Conservation (phyloP, 164 flowering plant species). For the Saururus chinensis region DNA sequence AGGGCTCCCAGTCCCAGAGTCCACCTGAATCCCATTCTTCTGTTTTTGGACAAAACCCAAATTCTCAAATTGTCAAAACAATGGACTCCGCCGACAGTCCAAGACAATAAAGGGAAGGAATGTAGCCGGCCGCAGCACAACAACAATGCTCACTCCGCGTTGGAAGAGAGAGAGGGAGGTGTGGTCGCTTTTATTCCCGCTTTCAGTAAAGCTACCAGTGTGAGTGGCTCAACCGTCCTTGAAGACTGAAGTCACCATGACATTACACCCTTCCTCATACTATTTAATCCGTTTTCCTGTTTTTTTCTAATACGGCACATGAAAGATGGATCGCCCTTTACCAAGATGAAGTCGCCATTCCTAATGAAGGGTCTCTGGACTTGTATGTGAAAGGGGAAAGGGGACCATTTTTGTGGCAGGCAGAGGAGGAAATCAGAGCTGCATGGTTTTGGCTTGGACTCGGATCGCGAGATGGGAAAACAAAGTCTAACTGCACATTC, state of each 20-base stretch:
- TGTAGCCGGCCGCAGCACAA: background rate
- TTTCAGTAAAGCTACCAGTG: conserved; percentile 7
- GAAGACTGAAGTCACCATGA: background rate
- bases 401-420: background rate
- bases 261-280: background rate
- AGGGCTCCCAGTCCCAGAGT: no score
- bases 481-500: no score
- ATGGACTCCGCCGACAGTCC: background rate
- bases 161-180: background rate
- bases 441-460: no score
- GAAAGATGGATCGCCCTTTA: background rate
- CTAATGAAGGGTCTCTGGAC: background rate
- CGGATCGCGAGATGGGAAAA: no score
- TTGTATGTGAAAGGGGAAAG: background rate
- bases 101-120: background rate
- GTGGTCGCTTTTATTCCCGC: conserved; percentile 7
- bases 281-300: no score
- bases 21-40: background rate
- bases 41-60: no score
- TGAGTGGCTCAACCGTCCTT: background rate
- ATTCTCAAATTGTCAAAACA: no score
- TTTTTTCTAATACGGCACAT: no score
- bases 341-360: no score
- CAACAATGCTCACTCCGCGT: background rate
- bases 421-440: no score